phyloP scores from a whole-genome alignment of 23 red algal species.

The Gracilaria gracilis region DNA sequence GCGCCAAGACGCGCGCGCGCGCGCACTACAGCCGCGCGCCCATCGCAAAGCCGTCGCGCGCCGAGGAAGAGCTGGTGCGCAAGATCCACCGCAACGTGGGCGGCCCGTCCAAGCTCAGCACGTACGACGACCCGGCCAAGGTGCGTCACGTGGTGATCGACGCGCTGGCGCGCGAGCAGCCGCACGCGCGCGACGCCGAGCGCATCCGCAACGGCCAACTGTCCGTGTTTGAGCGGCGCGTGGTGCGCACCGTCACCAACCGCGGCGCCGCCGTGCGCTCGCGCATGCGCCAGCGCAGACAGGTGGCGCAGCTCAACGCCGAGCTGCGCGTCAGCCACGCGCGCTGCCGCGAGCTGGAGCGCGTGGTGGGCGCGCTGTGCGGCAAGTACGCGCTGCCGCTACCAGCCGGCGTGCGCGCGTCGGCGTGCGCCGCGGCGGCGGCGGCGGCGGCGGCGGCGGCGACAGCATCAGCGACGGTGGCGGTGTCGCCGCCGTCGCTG shows the following conservation, averaged over 20 bases:
- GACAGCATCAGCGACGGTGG: neutral
- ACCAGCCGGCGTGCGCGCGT: conserved; percentile 6
- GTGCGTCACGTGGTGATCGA: conserved; percentile 74
- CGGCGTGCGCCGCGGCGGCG: neutral
- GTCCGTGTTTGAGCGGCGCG: conserved; percentile 57
- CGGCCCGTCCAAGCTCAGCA: conserved; percentile 66
- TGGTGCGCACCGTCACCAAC: conserved; percentile 72
- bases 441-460: too few relatives aligned
- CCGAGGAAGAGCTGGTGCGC: conserved; percentile 64
- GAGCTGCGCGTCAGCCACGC: conserved; percentile 43
- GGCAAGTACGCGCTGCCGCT: conserved; percentile 49
- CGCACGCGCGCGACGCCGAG: conserved; percentile 11
- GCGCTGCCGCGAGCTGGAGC: conserved; percentile 30
- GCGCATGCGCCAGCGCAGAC: conserved; percentile 52
- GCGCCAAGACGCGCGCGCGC: neutral
- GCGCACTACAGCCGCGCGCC: conserved; percentile 39
- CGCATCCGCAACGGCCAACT: conserved; percentile 65
- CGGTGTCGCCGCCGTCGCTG: neutral
- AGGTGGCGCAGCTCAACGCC: conserved; percentile 61
- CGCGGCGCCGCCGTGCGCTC: conserved; percentile 67
- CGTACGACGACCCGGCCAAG: conserved; percentile 70
- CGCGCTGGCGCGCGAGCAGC: conserved; percentile 53
- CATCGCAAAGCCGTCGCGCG: conserved; percentile 46
- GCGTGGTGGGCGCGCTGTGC: conserved; percentile 35
- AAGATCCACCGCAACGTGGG: conserved; percentile 66